Percentiles rank a stretch among this genome's conserved stretches.
phyloP scores from a whole-genome alignment of 2,329 filamentous ascomycete genomes.

The Bipolaris sorokiniana region DNA sequence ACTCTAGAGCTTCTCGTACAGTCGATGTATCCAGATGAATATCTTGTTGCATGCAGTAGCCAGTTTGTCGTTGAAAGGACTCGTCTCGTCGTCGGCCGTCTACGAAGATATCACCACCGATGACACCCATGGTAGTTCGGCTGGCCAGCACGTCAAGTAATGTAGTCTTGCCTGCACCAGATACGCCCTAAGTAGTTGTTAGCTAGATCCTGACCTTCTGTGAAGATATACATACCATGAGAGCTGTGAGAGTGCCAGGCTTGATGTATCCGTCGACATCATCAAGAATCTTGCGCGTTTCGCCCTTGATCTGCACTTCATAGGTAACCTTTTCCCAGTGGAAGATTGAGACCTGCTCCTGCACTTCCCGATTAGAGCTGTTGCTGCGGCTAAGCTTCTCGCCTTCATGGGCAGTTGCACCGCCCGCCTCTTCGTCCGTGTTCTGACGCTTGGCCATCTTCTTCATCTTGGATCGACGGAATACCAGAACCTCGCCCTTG shows the following conservation, averaged over 20 bases:
- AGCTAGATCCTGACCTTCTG: slow-evolving; percentile 88
- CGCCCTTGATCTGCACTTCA: slow-evolving; percentile 45
- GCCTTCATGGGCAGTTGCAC: slow-evolving; percentile 36
- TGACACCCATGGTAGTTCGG: slow-evolving; percentile 75
- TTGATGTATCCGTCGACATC: slow-evolving; percentile 61
- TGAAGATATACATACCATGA: slow-evolving; percentile 66
- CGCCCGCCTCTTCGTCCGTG: slow-evolving; percentile 47
- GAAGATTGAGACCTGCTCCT: slow-evolving; percentile 49
- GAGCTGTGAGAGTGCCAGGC: slow-evolving; percentile 56
- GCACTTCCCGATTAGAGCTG: slow-evolving; percentile 36
- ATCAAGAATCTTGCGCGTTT: slow-evolving; percentile 57
- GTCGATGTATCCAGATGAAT: slow-evolving; percentile 64
- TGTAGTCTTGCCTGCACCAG: slow-evolving; percentile 85
- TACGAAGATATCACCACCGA: slow-evolving; percentile 79
- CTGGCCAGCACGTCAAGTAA: slow-evolving; percentile 81
- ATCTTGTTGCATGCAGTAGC: slow-evolving; percentile 61
- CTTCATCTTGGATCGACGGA: slow-evolving; percentile 52
- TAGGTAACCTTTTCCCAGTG: slow-evolving; percentile 40
- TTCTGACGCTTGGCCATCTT: slow-evolving; percentile 32
- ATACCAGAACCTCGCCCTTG: slow-evolving; percentile 72
- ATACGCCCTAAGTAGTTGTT: slow-evolving; percentile 71
- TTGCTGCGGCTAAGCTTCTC: slow-evolving; percentile 36
- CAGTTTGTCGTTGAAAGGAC: slow-evolving; percentile 78
- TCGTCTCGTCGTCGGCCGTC: slow-evolving; percentile 66
- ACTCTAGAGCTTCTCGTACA: slow-evolving; percentile 74